A percentile compares a stretch with the other conserved stretches of the same genome.
phyloP scores from a whole-genome alignment of 352 stramenopile species.

The Pythium phragmitis region DNA sequence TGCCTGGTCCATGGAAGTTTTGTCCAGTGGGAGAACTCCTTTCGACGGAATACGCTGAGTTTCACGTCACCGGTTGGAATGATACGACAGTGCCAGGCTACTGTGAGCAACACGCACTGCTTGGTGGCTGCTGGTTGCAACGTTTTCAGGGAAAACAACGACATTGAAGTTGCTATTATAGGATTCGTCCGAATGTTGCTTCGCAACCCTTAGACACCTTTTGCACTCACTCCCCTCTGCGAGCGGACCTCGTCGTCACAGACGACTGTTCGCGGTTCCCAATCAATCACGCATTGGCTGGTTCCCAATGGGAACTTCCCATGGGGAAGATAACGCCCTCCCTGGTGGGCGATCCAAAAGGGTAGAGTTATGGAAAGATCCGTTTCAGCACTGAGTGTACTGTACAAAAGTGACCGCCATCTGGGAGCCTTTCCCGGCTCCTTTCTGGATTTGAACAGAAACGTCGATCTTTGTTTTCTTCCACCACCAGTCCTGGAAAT shows the following conservation, averaged over 20 bases:
- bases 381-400: conserved; percentile 8
- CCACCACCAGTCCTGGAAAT: background rate
- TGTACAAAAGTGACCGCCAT: conserved; percentile 18
- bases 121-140: background rate
- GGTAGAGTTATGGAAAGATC: conserved; percentile 21
- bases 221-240: background rate
- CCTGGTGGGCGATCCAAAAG: background rate
- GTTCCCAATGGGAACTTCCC: no score
- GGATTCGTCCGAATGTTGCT: background rate
- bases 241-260: background rate
- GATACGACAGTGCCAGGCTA: no score
- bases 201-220: background rate
- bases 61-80: no score
- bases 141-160: background rate
- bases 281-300: no score
- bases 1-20: conserved; percentile 8
- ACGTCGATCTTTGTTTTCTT: conserved; percentile 14
- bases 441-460: conserved; percentile 5
- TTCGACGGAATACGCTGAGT: conserved; percentile 1
- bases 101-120: background rate
- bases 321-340: conserved; percentile 18
- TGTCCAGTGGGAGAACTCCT: background rate
- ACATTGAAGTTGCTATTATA: background rate
- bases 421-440: conserved; percentile 16
- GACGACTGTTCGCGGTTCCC: no score